Evolutionary conservation across 2,329 filamentous ascomycete species (phyloP).

Genomic region (Penicillium sp.): DNA sequence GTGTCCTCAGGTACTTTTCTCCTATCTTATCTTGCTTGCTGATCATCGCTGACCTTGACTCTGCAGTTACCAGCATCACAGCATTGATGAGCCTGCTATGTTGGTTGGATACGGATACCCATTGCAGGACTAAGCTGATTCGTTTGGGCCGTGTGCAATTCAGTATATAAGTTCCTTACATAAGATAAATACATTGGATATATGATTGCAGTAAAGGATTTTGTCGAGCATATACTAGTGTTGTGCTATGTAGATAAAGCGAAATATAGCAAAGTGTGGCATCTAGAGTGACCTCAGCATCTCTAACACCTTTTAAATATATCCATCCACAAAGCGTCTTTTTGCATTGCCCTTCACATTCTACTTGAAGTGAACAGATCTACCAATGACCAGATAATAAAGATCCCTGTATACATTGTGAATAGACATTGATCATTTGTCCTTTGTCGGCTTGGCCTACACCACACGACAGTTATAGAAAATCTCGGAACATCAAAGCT

Average conservation of each 20-base stretch:
- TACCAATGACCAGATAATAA: too few relatives aligned
- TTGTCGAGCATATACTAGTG: not conserved
- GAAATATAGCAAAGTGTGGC: too few relatives aligned
- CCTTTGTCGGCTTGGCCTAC: not conserved
- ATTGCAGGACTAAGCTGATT: slow-evolving; percentile 15
- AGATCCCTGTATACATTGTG: not conserved
- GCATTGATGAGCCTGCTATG: slow-evolving; percentile 42
- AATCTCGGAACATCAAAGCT: not conserved
- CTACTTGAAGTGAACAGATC: too few relatives aligned
- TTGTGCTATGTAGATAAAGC: not conserved
- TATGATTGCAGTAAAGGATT: not conserved
- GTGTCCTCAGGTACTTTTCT: slow-evolving; percentile 38
- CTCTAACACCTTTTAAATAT: too few relatives aligned
- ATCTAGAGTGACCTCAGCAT: too few relatives aligned
- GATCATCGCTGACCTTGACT: not conserved
- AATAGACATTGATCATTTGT: not conserved
- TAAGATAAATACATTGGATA: slow-evolving; percentile 1
- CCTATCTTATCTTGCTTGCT: not conserved
- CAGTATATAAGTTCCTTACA: not conserved
- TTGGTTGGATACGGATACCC: slow-evolving; percentile 45
- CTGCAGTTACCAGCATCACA: slow-evolving; percentile 39
- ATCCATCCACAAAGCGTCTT: too few relatives aligned
- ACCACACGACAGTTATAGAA: not conserved
- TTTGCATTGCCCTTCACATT: too few relatives aligned
- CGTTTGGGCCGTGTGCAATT: not conserved